These are phyloP conservation scores for Trichoderma simmonsii DNA, from an alignment of 2,329 filamentous ascomycete species.

Conservation along the genomic window DNA sequence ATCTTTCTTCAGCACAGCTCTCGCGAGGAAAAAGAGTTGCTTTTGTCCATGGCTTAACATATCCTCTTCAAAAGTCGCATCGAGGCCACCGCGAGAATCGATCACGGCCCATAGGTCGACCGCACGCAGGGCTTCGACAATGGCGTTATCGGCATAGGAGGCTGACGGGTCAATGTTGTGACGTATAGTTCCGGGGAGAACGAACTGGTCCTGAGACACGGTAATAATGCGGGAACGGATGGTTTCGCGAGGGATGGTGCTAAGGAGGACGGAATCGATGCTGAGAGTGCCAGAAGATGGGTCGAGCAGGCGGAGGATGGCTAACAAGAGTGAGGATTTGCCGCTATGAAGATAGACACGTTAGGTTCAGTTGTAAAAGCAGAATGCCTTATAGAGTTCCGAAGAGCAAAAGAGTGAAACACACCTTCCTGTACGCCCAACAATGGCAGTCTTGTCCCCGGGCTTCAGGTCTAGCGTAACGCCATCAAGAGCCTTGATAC, in stretches of 20 bases:
- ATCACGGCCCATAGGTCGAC: constrained; percentile 42
- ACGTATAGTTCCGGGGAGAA: constrained; percentile 45
- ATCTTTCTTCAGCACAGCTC: constrained; percentile 42
- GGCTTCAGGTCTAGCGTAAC: constrained; percentile 19
- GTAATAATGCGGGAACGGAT: constrained; percentile 44
- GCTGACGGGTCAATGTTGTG: constrained; percentile 45
- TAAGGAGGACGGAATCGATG: constrained; percentile 44
- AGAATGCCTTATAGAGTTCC: background rate
- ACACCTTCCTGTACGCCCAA: constrained; percentile 21
- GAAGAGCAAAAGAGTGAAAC: constrained; percentile 14
- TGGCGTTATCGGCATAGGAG: constrained; percentile 32
- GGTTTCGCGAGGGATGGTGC: constrained; percentile 39
- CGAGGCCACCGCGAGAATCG: constrained; percentile 37
- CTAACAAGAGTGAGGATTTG: constrained; percentile 48
- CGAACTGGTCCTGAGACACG: constrained; percentile 49
- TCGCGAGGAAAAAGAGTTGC: constrained; percentile 50
- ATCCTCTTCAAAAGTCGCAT: constrained; percentile 34
- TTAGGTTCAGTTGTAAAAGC: constrained; percentile 19
- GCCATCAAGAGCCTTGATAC: constrained; percentile 43
- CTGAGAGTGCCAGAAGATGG: constrained; percentile 35
- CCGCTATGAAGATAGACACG: constrained; percentile 38
- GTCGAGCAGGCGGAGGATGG: constrained; percentile 48
- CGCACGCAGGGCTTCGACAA: constrained; percentile 40
- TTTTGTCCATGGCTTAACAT: constrained; percentile 45
- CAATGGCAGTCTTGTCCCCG: constrained; percentile 4